Evolutionary conservation across 495 filamentous ascomycete species (phyloP), one percentile per base, ranked within the genome.

Genomic region (Diplogelasinospora grovesii): DNA sequence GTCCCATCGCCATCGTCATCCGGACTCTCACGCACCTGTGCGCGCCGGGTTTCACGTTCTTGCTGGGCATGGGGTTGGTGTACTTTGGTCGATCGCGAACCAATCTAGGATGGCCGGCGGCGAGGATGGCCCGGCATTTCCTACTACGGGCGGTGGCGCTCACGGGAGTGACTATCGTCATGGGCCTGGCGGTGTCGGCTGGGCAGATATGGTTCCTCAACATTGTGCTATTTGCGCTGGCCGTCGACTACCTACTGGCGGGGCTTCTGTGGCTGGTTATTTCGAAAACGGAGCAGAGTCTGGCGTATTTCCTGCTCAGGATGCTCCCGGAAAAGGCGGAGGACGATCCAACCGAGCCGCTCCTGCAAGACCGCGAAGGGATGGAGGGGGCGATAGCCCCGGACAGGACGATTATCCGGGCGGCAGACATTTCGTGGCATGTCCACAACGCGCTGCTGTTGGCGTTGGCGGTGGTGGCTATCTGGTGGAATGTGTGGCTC

Each of bases 11-110:
- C 11, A 50, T 50, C 36, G 21, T 38, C 18, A 39, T 57, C n/a
- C 54, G 60, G 8, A 55, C 49, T 8, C 41, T 64, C 7, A 50
- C 53, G 0, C 59, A 64, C 35, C 49, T 62, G 26, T 64, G 58
- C 41, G 60, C 56, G 9, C 60, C 60, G 8, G 60, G 60, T 8
- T 62, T 61, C 29, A 60, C 52, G 5, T 62, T 64, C 25, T 43
- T 64, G 8, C 53, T 64, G 5, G 60, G 60, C n/a, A 60, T 64
- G 47, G 60, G 60, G 23, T 41, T 62, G 6, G 60, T 52, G 1
- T 60, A 62, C 37, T 61, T 64, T 23, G 40, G 53, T 2, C 36
- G 45, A 14, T 62, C 60, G 18, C 50, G 60, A 9, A 46, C 49
- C 6, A 52, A 43, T 8, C 48, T 57, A 0, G 51, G 49, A 3